Conservation (phyloP, 1,284 basidiomycete species). For the Moesziomyces aphidis region DNA sequence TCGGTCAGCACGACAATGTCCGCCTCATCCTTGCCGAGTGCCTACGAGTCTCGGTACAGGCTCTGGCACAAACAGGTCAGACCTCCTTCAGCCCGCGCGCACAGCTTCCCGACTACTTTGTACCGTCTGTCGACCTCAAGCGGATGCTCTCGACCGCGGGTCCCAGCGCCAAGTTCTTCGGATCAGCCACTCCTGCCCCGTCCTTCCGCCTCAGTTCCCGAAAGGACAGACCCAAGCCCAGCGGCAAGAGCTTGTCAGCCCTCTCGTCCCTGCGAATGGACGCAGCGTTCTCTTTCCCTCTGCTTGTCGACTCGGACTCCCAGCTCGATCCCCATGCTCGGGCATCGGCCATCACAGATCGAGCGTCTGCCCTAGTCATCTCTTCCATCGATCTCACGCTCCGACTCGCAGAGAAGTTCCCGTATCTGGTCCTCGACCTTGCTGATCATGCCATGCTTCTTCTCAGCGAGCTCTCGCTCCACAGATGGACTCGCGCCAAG, state of each 20-base stretch:
- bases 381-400: constrained; percentile 28
- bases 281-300: constrained; percentile 8
- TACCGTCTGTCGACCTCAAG: constrained; percentile 8
- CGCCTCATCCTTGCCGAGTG: constrained; percentile 38
- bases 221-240: constrained; percentile 37
- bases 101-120: constrained; percentile 34
- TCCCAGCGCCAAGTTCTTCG: constrained; percentile 24
- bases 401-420: constrained; percentile 17
- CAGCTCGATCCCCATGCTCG: background rate
- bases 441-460: constrained; percentile 28
- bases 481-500: constrained; percentile 39
- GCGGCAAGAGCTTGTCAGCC: constrained; percentile 18
- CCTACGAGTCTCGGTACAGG: constrained; percentile 35
- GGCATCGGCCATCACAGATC: constrained; percentile 1
- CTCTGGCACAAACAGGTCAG: constrained; percentile 32
- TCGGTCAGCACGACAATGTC: constrained; percentile 47
- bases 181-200: constrained; percentile 1
- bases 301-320: background rate
- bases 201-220: constrained; percentile 34
- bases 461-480: constrained; percentile 27
- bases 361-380: constrained; percentile 28
- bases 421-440: constrained; percentile 23
- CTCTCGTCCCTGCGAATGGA: constrained; percentile 21
- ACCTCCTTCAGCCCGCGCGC: constrained; percentile 31
- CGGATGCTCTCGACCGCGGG: background rate